phyloP scores from a whole-genome alignment of 306 rosid genomes.

The Ormosia semicastrata region DNA sequence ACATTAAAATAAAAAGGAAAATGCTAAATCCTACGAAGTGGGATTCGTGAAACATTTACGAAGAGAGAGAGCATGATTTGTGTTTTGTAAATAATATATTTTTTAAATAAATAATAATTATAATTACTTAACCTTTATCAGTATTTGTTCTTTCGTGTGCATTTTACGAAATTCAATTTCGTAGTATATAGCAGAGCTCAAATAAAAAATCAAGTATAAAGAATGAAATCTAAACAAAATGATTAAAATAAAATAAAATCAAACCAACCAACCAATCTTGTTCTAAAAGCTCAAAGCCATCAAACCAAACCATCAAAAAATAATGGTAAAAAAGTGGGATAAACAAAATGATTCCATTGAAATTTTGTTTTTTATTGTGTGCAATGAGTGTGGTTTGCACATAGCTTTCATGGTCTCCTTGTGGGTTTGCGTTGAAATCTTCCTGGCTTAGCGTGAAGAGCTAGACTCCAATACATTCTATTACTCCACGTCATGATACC shows the following conservation, averaged over 20 bases:
- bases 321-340: neutral
- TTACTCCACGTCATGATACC: conserved; percentile 57
- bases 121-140: too few relatives aligned
- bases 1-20: neutral
- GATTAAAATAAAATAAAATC: neutral
- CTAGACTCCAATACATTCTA: conserved; percentile 50
- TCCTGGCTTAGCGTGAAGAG: conserved; percentile 61
- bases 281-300: conserved; percentile 29
- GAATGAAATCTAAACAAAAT: conserved; percentile 4
- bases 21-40: too few relatives aligned
- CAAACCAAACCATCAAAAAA: conserved; percentile 26
- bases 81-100: too few relatives aligned
- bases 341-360: conserved; percentile 17
- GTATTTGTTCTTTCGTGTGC: too few relatives aligned
- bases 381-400: conserved; percentile 34
- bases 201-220: neutral
- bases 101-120: too few relatives aligned
- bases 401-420: conserved; percentile 50
- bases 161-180: too few relatives aligned
- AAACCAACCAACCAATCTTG: conserved; percentile 47
- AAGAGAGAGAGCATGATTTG: too few relatives aligned
- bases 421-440: conserved; percentile 56
- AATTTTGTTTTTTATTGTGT: conserved; percentile 25
- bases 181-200: too few relatives aligned
- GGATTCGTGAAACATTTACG: too few relatives aligned